Evolutionary conservation across 108 stramenopile species (phyloP).

Genomic region (Skeletonema grethae): DNA sequence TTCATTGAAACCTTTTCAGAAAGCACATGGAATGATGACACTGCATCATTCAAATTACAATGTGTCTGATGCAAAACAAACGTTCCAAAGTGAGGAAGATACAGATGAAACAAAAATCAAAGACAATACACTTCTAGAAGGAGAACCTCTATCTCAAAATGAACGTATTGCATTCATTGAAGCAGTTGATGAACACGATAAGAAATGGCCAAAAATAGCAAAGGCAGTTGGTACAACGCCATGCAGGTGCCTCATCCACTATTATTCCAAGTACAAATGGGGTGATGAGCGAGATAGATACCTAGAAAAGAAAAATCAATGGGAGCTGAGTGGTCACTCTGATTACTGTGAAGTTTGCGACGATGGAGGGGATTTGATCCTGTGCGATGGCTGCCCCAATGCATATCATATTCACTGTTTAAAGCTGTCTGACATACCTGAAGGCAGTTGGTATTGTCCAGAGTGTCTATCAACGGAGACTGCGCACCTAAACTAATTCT

Average conservation of each 20-base stretch:
- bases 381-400: slow-evolving; percentile 81
- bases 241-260: slow-evolving; percentile 57
- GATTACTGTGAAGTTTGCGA: slow-evolving; percentile 56
- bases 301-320: slow-evolving; percentile 43
- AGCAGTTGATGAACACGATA: slow-evolving; percentile 33
- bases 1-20: slow-evolving; percentile 30
- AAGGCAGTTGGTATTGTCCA: slow-evolving; percentile 83
- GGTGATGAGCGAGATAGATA: slow-evolving; percentile 33
- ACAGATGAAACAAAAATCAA: neutral
- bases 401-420: slow-evolving; percentile 75
- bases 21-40: slow-evolving; percentile 49
- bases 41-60: slow-evolving; percentile 57
- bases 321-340: slow-evolving; percentile 45
- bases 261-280: slow-evolving; percentile 58
- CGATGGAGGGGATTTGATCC: slow-evolving; percentile 61
- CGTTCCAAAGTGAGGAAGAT: slow-evolving; percentile 11
- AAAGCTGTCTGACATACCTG: slow-evolving; percentile 66
- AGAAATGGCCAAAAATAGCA: slow-evolving; percentile 56
- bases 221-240: slow-evolving; percentile 49
- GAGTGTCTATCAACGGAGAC: slow-evolving; percentile 43
- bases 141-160: slow-evolving; percentile 14
- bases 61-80: slow-evolving; percentile 28
- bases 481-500: too few relatives aligned
- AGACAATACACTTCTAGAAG: slow-evolving; percentile 25
- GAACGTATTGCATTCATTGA: slow-evolving; percentile 31